Base-by-base conservation (phyloP, 495 filamentous ascomycete species). In the Neurospora sp. region DNA sequence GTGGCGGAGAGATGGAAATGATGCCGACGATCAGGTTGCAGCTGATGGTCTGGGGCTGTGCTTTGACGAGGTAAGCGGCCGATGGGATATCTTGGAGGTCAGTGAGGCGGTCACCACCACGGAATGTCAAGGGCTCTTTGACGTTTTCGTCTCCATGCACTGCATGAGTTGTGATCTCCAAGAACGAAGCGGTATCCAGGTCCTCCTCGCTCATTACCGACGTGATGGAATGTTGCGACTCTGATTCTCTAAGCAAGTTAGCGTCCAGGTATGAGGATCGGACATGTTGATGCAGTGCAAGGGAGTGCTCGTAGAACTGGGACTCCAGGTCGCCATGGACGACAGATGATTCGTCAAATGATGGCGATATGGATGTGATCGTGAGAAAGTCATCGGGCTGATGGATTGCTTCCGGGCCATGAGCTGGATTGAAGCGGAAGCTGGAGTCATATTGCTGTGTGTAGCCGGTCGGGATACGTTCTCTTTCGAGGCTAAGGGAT, bases 21-120 rank as follows among this genome's bases (percentile, higher is more conserved):
- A 98, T 83, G 10, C 90, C 92, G 17, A 91, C 91, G 17, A 98
- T 86, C 10, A 97, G 76, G 76, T 93, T 93, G 70, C 94, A 87
- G 2, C 85, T 86, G 84, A 93, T 90, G 4, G 94, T 97, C 79
- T 94, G 91, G 1, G 94, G 94, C 37, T 83, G 81, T 71, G 97
- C 93, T 3, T 87, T 87, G 12, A 81, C 77, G 2, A 98, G 81
- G 78, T 93, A 87, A n/a, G 76, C 76, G 0, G 91, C 89, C 27
- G 83, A 88, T 6, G 95, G 95, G 39, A 98, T 83, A 74, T 89
- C 86, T 69, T 87, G 84, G 35, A 98, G 84, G 76, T 93, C 83
- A 41, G 81, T 89, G n/a, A 96, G 78, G 65, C 83, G 82, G 40
- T 61, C 61, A 39, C 69, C 73, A 4, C 70, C 72, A 59, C 38